Conservation (phyloP, 441 rosid species). For the Omphalea diandra region DNA sequence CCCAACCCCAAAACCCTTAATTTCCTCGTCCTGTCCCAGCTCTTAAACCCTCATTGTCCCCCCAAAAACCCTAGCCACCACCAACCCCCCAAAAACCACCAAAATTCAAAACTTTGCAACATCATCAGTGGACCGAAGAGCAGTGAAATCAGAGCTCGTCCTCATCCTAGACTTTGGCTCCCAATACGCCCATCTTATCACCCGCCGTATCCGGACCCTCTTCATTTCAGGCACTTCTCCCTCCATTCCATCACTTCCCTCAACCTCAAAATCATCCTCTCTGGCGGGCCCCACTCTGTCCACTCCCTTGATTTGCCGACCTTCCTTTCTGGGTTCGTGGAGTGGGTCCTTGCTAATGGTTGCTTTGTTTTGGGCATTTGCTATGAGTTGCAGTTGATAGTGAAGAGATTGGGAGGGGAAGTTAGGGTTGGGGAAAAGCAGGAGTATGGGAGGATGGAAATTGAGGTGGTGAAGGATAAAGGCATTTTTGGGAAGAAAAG, state of each 20-base stretch:
- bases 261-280: conserved; percentile 79
- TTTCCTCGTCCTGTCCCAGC: background rate
- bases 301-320: conserved; percentile 60
- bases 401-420: conserved; percentile 75
- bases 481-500: conserved; percentile 59
- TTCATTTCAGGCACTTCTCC: conserved; percentile 76
- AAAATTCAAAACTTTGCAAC: too few relatives aligned
- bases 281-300: conserved; percentile 95
- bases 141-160: conserved; percentile 59
- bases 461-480: conserved; percentile 46
- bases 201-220: conserved; percentile 63
- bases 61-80: background rate
- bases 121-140: conserved; percentile 43
- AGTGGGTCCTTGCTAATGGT: conserved; percentile 63
- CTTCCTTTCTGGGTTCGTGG: conserved; percentile 63
- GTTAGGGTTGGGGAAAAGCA: conserved; percentile 70
- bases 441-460: conserved; percentile 97
- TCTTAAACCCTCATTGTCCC: background rate
- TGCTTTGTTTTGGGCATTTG: conserved; percentile 75
- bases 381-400: conserved; percentile 80
- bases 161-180: conserved; percentile 89
- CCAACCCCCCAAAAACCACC: conserved; percentile 72
- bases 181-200: conserved; percentile 89
- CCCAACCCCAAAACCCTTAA: background rate
- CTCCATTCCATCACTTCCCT: conserved; percentile 55